A percentile compares a stretch with the other conserved stretches of the same genome.
Conservation (phyloP, 257 asterid species). For the Capsicum pubescens region DNA sequence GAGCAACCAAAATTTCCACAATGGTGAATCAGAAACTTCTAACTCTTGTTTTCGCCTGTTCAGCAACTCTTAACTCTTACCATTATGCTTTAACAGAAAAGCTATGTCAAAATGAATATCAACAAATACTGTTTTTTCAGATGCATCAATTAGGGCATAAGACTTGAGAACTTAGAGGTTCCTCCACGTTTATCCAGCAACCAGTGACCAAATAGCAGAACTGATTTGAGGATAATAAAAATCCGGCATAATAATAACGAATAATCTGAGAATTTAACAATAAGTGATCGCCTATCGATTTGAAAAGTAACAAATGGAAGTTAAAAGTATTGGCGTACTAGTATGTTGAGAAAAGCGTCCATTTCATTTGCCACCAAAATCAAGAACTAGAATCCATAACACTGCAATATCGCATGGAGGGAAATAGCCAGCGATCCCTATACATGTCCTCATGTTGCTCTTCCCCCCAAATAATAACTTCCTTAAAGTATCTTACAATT, state of each 20-base stretch:
- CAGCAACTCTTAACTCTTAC: neutral
- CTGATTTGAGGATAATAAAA: neutral
- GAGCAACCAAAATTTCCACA: neutral
- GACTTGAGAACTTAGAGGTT: neutral
- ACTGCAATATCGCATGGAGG: neutral
- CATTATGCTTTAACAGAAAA: neutral
- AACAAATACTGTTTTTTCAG: neutral
- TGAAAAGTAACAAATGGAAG: neutral
- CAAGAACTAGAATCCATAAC: conserved; percentile 5
- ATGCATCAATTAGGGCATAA: neutral
- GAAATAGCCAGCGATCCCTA: neutral
- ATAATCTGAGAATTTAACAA: neutral
- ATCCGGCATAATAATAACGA: neutral
- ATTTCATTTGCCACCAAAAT: conserved; percentile 21
- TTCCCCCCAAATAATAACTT: conserved; percentile 18
- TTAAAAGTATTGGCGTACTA: neutral
- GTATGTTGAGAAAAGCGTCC: neutral
- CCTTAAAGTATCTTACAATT: neutral
- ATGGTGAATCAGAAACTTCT: conserved; percentile 8
- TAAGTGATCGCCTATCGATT: neutral
- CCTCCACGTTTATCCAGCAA: neutral
- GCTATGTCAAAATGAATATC: neutral
- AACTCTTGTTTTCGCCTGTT: neutral
- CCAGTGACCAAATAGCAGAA: neutral
- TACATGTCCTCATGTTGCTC: neutral